These are phyloP conservation scores for Rhododendron ovatum DNA, from an alignment of 148 eudicot species.

Conservation along the genomic window DNA sequence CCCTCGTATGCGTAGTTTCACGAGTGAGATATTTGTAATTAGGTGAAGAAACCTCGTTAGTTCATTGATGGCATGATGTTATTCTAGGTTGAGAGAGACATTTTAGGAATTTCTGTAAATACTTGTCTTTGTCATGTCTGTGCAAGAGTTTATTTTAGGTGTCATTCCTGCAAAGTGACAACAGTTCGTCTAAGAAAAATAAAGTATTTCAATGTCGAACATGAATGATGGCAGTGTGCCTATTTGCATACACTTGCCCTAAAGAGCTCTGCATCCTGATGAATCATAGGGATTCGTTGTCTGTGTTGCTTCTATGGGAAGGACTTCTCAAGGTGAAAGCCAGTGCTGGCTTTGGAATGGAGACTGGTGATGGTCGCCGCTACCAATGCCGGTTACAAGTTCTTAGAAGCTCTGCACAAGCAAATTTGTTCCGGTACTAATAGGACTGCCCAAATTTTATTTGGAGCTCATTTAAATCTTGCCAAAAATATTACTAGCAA, in stretches of 20 bases:
- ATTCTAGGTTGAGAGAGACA: neutral
- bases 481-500: neutral
- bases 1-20: neutral
- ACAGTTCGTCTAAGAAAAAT: neutral
- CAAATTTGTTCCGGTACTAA: neutral
- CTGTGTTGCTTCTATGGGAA: neutral
- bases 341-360: neutral
- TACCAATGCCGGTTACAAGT: neutral
- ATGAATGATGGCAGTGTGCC: neutral
- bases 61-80: neutral
- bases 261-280: neutral
- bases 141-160: neutral
- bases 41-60: neutral
- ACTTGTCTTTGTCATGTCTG: neutral
- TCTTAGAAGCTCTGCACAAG: neutral
- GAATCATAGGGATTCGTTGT: neutral
- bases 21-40: neutral
- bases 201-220: neutral
- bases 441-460: neutral
- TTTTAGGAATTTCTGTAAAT: conserved; percentile 2
- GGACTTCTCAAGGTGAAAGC: neutral
- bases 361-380: neutral
- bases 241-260: neutral
- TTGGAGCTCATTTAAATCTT: neutral
- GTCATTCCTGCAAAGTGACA: neutral